Evolutionary conservation across 306 rosid genomes (phyloP), one percentile per base, ranked within the genome.

Genomic region (Acacia crassicarpa): DNA sequence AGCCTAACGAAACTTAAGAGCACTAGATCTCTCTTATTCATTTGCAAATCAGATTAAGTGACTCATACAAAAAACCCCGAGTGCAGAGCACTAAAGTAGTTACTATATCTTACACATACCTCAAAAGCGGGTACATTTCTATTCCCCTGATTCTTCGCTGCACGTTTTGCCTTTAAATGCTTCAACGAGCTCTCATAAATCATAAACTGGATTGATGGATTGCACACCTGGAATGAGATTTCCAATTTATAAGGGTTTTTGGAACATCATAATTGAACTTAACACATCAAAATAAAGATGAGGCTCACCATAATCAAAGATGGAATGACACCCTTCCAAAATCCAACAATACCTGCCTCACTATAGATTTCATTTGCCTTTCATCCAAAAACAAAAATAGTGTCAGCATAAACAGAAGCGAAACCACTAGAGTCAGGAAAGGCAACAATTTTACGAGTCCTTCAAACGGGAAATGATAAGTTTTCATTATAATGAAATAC

Each of bases 311-410:
- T 91, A 74, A 93, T 91, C 61, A 93, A 90, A 19, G 97, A 87
- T 80, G 95, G 97, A 74, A 93, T 76, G 82, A 93, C 92, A 81
- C 97, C 97, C 83, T 91, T 93, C 97, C 97, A 93, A 83, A 91
- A 93, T 83, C 94, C 97, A 77, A 85, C 51, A 74, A 89, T 72
- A 84, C 95, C 91, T 1, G 94, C 93, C 84, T 93, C 97, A 20
- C 77, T 51, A 80, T 82, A 89, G 23, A 93, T 91, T 84, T 91
- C 97, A 5, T 80, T 78, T 53, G 85, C 95, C 97, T 91, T 58
- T 56, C 80, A 67, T 76, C 53, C 80, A 78, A 76, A 76, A 46
- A 53, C 25, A 86, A 78, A 82, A 35, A n/a, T 27, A 25, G 44
- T 33, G 78, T 82, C 77, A 82, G 78, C 49, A 72, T 74, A 19